Percentiles rank a stretch among this genome's conserved stretches.
Conservation (phyloP, 345 rosid genomes). For the Anastatica hierochuntica region DNA sequence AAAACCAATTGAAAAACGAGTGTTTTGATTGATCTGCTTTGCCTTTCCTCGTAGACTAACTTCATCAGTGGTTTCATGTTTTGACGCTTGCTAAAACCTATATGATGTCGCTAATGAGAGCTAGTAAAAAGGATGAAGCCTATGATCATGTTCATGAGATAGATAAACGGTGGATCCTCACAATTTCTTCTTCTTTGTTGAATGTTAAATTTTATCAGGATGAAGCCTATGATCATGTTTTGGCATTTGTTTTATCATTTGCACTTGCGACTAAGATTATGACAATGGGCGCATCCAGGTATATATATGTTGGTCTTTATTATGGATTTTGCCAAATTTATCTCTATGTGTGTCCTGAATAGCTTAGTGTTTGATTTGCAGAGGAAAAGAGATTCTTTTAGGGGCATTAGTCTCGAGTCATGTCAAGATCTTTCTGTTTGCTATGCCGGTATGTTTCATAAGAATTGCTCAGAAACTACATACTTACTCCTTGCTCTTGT, state of each 20-base stretch:
- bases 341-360: not conserved
- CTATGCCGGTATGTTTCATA: slow-evolving; percentile 48
- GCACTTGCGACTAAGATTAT: too few relatives aligned
- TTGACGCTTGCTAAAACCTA: slow-evolving; percentile 47
- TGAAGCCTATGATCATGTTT: too few relatives aligned
- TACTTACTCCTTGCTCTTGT: too few relatives aligned
- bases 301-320: too few relatives aligned
- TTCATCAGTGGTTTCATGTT: slow-evolving; percentile 28
- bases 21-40: not conserved
- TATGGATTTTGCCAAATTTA: not conserved
- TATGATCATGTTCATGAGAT: too few relatives aligned
- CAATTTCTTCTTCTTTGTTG: too few relatives aligned
- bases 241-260: slow-evolving; percentile 41
- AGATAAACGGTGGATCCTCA: too few relatives aligned
- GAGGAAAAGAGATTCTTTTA: slow-evolving; percentile 38
- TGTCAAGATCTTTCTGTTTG: slow-evolving; percentile 55
- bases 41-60: not conserved
- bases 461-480: too few relatives aligned
- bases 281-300: slow-evolving; percentile 38
- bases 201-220: too few relatives aligned
- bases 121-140: slow-evolving; percentile 11
- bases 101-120: slow-evolving; percentile 20
- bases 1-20: too few relatives aligned
- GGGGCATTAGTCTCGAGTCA: slow-evolving; percentile 65
- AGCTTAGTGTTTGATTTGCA: slow-evolving; percentile 5